phyloP scores from a whole-genome alignment of 2,329 filamentous ascomycete genomes.

The Aurifilum marmelostoma region DNA sequence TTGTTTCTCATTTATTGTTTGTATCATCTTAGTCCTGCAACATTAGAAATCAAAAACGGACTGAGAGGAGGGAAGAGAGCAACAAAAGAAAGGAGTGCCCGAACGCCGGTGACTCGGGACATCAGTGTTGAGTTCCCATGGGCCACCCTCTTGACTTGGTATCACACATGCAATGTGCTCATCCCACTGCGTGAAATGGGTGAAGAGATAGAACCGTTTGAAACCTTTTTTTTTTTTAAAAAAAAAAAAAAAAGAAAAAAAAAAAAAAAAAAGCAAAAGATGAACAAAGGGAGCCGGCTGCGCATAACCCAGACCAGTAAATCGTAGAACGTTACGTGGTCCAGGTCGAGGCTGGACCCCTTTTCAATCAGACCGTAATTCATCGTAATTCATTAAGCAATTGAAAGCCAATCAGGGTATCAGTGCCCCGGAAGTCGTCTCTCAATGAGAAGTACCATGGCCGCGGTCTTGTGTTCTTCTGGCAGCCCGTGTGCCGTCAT shows the following conservation, averaged over 20 bases:
- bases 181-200: background rate
- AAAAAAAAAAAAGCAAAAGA: no score
- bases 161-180: background rate
- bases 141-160: no score
- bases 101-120: background rate
- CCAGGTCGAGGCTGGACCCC: no score
- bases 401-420: background rate
- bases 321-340: no score
- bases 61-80: background rate
- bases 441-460: background rate
- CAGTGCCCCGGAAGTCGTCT: background rate
- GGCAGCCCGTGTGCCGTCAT: background rate
- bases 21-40: background rate
- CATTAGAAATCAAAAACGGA: background rate
- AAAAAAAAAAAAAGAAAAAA: no score
- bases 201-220: no score
- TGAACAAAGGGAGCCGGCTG: no score
- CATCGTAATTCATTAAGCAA: background rate
- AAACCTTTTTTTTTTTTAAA: no score
- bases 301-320: no score
- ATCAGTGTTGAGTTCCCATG: background rate
- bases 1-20: no score
- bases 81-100: no score
- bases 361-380: background rate
- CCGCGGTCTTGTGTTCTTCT: background rate